Evolutionary conservation across 306 rosid species (phyloP).

Genomic region (Cucumis cinereus): DNA sequence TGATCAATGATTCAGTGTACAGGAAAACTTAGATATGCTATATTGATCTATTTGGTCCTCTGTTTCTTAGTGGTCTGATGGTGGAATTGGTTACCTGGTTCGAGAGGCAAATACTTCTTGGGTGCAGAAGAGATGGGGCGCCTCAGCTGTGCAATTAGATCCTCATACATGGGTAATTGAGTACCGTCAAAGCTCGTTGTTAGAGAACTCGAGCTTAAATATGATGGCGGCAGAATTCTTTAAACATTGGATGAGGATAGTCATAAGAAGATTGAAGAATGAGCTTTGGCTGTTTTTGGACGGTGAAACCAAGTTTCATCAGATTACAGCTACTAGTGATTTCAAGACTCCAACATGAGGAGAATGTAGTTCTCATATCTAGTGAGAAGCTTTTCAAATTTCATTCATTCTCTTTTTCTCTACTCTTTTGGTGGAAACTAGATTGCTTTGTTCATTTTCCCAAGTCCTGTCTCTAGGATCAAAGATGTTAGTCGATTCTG

Average conservation of each 20-base stretch:
- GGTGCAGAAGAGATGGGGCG: conserved; percentile 55
- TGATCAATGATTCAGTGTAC: background rate
- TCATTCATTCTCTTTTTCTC: background rate
- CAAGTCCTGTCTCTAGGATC: background rate
- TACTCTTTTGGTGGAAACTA: background rate
- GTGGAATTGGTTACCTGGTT: conserved; percentile 38
- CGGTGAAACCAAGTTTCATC: conserved; percentile 13
- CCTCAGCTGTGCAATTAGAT: conserved; percentile 69
- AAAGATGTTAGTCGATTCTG: background rate
- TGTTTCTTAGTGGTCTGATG: conserved; percentile 57
- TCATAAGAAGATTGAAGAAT: conserved; percentile 29
- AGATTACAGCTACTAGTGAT: conserved; percentile 10
- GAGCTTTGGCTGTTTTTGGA: conserved; percentile 32
- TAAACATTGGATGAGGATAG: conserved; percentile 25
- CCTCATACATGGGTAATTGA: conserved; percentile 82
- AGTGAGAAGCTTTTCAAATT: conserved; percentile 32
- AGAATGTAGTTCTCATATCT: conserved; percentile 47
- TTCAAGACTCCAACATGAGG: conserved; percentile 43
- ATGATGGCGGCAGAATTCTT: conserved; percentile 29
- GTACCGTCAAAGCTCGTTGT: conserved; percentile 38
- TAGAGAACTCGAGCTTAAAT: conserved; percentile 30
- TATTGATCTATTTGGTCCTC: conserved; percentile 3
- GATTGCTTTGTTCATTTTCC: background rate
- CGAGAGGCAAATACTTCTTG: conserved; percentile 57
- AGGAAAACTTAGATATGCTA: background rate